phyloP scores from a whole-genome alignment of 305 asterid genomes.

The Rubia balearica region DNA sequence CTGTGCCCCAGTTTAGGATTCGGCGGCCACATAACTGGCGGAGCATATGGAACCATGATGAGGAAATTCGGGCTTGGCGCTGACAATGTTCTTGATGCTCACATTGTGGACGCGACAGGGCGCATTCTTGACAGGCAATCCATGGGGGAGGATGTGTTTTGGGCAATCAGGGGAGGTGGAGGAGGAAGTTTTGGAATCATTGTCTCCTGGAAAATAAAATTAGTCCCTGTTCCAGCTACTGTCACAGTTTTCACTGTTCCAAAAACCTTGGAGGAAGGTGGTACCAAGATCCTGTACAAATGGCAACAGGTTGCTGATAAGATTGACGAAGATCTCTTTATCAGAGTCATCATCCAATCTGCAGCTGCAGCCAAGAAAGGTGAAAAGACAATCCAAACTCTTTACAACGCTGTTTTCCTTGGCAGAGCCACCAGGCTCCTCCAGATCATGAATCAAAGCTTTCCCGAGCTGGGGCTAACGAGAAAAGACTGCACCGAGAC shows the following conservation, averaged over 20 bases:
- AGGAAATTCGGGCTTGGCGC: constrained; percentile 65
- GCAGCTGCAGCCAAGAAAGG: constrained; percentile 27
- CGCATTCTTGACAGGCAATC: constrained; percentile 43
- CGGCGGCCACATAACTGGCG: constrained; percentile 78
- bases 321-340: constrained; percentile 57
- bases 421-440: constrained; percentile 38
- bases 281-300: constrained; percentile 44
- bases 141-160: constrained; percentile 73
- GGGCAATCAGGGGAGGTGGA: constrained; percentile 77
- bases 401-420: constrained; percentile 47
- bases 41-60: constrained; percentile 72
- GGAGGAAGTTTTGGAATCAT: constrained; percentile 58
- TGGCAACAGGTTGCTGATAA: constrained; percentile 68
- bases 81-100: constrained; percentile 58
- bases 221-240: constrained; percentile 46
- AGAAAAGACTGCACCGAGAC: constrained; percentile 51
- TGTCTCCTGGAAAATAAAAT: constrained; percentile 52
- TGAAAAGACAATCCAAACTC: constrained; percentile 34
- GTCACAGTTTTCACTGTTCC: constrained; percentile 64
- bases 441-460: constrained; percentile 34
- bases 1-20: constrained; percentile 66
- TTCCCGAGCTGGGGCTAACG: constrained; percentile 56
- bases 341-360: constrained; percentile 43
- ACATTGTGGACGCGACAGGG: constrained; percentile 48
- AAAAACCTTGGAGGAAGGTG: constrained; percentile 50